phyloP scores from a whole-genome alignment of 192 early-diverging fungal genomes.

The Spizellomyces sp. region DNA sequence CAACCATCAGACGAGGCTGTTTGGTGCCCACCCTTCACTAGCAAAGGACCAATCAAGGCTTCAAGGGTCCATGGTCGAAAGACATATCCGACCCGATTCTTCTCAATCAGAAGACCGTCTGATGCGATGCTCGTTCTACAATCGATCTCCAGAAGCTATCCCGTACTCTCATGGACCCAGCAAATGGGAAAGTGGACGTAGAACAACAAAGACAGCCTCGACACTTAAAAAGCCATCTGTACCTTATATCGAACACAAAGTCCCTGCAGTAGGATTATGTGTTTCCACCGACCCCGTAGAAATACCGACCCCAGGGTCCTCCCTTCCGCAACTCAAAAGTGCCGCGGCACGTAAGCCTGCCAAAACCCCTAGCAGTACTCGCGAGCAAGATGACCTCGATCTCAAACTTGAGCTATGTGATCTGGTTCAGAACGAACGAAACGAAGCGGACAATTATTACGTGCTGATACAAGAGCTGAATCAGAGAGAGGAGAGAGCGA shows the following conservation, averaged over 20 bases:
- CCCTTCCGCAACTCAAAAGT: not conserved
- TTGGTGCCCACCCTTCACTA: too few relatives aligned
- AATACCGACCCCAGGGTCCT: not conserved
- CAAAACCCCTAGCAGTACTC: not conserved
- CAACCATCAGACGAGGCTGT: too few relatives aligned
- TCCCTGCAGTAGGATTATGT: not conserved
- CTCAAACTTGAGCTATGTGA: constrained; percentile 6
- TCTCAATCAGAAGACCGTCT: too few relatives aligned
- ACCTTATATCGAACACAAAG: constrained; percentile 1
- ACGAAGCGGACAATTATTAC: not conserved
- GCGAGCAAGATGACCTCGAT: not conserved
- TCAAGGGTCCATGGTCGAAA: too few relatives aligned
- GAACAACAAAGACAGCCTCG: not conserved
- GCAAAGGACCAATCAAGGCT: too few relatives aligned
- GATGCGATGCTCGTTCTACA: not conserved
- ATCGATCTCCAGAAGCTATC: not conserved
- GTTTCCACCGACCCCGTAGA: not conserved
- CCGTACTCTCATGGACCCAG: constrained; percentile 1
- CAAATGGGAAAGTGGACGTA: not conserved
- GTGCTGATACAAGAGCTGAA: not conserved
- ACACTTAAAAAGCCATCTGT: not conserved
- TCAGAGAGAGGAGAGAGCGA: not conserved
- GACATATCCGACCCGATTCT: too few relatives aligned
- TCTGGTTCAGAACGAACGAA: not conserved
- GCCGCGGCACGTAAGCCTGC: not conserved